phyloP scores from a whole-genome alignment of 768 basidiomycete genomes.

The Gelatoporia subvermispora region DNA sequence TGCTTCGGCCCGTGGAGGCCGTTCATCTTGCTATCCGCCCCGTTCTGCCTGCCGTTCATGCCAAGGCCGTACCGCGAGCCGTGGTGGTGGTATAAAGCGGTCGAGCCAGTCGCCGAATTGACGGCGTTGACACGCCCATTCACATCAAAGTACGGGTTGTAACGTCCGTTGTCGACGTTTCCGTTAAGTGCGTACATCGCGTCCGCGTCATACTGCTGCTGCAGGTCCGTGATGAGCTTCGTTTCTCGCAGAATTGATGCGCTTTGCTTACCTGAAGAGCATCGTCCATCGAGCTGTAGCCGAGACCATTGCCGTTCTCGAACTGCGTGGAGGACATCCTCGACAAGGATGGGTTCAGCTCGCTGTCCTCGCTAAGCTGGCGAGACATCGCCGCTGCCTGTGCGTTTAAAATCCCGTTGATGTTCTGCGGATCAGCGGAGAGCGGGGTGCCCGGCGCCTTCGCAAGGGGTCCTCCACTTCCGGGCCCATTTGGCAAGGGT shows the following conservation, averaged over 20 bases:
- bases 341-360: constrained; percentile 71
- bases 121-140: constrained; percentile 31
- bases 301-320: constrained; percentile 35
- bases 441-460: constrained; percentile 69
- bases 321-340: constrained; percentile 58
- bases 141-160: constrained; percentile 54
- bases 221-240: constrained; percentile 1
- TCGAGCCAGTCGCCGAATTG: constrained; percentile 53
- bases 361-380: constrained; percentile 46
- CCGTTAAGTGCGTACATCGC: constrained; percentile 43
- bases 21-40: constrained; percentile 76
- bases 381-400: constrained; percentile 39
- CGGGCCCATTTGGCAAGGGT: constrained; percentile 55
- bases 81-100: constrained; percentile 74
- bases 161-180: constrained; percentile 47
- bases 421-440: constrained; percentile 40
- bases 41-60: constrained; percentile 46
- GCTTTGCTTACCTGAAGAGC: constrained; percentile 40
- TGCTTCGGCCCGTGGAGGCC: constrained; percentile 91
- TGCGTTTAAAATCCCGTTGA: constrained; percentile 60
- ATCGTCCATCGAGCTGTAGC: constrained; percentile 58
- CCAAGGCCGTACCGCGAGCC: constrained; percentile 73
- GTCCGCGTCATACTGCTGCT: constrained; percentile 54
- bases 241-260: neutral
- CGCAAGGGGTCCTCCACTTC: constrained; percentile 42